phyloP scores from a whole-genome alignment of 148 eudicot species.

The Camellia lanceoleosa region DNA sequence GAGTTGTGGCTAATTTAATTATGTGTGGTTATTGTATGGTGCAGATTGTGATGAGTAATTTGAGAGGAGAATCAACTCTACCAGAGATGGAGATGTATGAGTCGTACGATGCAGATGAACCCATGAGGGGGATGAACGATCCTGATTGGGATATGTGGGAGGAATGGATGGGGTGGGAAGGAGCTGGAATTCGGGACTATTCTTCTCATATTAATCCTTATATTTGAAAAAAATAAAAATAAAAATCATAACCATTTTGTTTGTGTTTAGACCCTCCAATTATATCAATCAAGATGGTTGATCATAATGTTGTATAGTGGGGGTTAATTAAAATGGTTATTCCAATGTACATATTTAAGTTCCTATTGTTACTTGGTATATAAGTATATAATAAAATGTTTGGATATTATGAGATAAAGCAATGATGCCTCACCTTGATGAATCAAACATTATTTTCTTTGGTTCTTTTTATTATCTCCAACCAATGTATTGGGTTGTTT shows the following conservation, averaged over 20 bases:
- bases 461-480: no score
- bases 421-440: no score
- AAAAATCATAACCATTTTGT: no score
- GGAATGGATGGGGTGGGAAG: conserved; percentile 96
- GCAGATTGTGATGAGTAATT: conserved; percentile 61
- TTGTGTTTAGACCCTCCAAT: neutral
- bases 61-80: conserved; percentile 39
- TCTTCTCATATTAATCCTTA: conserved; percentile 71
- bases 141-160: conserved; percentile 79
- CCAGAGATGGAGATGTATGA: conserved; percentile 21
- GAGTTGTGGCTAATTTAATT: no score
- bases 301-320: no score
- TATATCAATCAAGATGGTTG: neutral
- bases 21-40: neutral
- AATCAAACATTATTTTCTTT: no score
- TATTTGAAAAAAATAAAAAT: conserved; percentile 20
- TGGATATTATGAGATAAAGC: no score
- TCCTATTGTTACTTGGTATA: no score
- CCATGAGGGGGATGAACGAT: conserved; percentile 49
- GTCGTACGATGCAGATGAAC: conserved; percentile 37
- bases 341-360: no score
- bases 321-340: no score
- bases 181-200: conserved; percentile 74
- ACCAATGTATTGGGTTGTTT: no score
- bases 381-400: no score